Base-by-base conservation (phyloP, 1,284 basidiomycete species). In the Fereydounia khargensis region DNA sequence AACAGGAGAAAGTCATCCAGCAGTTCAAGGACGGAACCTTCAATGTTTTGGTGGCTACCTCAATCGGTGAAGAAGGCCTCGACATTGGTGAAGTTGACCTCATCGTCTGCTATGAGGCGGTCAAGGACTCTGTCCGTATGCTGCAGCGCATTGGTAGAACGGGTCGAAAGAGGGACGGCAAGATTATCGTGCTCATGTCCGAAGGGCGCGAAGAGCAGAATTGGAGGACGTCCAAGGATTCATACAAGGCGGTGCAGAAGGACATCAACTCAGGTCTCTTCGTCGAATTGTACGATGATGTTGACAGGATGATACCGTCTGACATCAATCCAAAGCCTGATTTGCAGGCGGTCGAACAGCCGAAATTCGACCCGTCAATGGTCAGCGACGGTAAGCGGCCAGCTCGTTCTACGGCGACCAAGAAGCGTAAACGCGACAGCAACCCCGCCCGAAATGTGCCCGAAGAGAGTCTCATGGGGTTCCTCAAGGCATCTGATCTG, bases 51-150 rank as follows among this genome's bases (percentile, higher is more conserved):
- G 94, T 99, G 2, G 88, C 94, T 0, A 98, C 95, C 0, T 95
- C 88, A 3, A 91, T 99, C 48, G 95, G 95, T 22, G 95, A 99
- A 78, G 95, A 99, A 77, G 95, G 95, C 53, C 80, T 99, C n/a
- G 95, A 99, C 75, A 98, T 99, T 47, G 95, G 95, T 35, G 92
- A 96, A 70, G 87, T 99, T n/a, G 95, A 99, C 74, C 81, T 94
- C 71, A 95, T 96, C 43, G 81, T 96, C 32, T 95, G 92, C 70
- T 99, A 98, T 76, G 95, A 99, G 67, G 86, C 92, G 28, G 89
- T 92, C 67, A 96, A 94, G 78, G 90, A 90, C 11, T 88, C 92
- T 1, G 91, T 97, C 59, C 89, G 94, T 49, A 92, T 96, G 86
- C 83, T 99, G 14, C 95, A 99, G 83, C 87, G 95, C 18, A 83